phyloP scores from a whole-genome alignment of 2,329 filamentous ascomycete genomes.

The Nigrospora oryzae region DNA sequence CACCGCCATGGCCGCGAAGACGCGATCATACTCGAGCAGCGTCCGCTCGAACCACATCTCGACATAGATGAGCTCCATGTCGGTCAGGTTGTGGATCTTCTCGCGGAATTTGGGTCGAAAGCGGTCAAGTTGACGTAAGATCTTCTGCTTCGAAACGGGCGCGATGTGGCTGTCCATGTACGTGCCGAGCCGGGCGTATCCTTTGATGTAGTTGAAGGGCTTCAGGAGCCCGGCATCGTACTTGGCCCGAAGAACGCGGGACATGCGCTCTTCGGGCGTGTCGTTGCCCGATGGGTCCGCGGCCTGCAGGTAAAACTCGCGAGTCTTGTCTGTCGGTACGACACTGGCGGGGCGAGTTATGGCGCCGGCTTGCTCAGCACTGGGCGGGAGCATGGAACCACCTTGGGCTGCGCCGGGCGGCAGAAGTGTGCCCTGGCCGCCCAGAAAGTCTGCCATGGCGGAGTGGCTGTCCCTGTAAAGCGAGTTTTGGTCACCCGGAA shows the following conservation, averaged over 20 bases:
- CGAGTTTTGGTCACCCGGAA: slow-evolving; percentile 54
- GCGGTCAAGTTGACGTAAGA: slow-evolving; percentile 80
- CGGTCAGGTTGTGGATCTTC: slow-evolving; percentile 83
- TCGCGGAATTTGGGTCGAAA: slow-evolving; percentile 95
- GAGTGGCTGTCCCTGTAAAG: slow-evolving; percentile 29
- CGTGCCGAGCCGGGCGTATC: slow-evolving; percentile 78
- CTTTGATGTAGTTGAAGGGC: slow-evolving; percentile 97
- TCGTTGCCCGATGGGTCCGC: slow-evolving; percentile 83
- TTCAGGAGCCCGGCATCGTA: slow-evolving; percentile 91
- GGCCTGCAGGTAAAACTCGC: slow-evolving; percentile 95
- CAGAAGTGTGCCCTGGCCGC: slow-evolving; percentile 20
- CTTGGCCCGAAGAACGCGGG: slow-evolving; percentile 87
- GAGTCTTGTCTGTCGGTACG: slow-evolving; percentile 59
- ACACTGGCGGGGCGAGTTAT: slow-evolving; percentile 54
- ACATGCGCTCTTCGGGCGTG: slow-evolving; percentile 89
- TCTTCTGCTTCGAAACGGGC: slow-evolving; percentile 77
- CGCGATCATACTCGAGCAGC: slow-evolving; percentile 94
- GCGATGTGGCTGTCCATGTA: slow-evolving; percentile 91
- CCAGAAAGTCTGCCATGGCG: slow-evolving; percentile 39
- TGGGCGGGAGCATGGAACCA: slow-evolving; percentile 40
- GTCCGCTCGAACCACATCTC: slow-evolving; percentile 99
- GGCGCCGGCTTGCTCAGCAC: slow-evolving; percentile 38
- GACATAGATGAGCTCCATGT: slow-evolving; percentile 88
- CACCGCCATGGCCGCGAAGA: slow-evolving; percentile 98
- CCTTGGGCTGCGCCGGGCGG: slow-evolving; percentile 25